phyloP scores from a whole-genome alignment of 768 basidiomycete species.

The Pisolithus sp. region DNA sequence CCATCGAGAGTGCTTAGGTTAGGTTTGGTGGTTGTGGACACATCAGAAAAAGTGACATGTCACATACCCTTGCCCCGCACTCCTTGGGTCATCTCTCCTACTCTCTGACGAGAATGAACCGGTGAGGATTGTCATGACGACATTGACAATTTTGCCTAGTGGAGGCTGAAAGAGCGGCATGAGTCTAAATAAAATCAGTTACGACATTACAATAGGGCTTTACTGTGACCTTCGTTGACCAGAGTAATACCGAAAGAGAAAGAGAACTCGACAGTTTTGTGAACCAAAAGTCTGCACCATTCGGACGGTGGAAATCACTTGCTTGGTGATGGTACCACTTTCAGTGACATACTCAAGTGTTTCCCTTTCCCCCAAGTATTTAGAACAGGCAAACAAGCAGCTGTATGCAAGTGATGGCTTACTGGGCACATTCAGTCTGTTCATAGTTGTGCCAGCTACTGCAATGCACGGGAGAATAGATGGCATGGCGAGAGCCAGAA shows the following conservation, averaged over 20 bases:
- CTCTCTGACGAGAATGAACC: slow-evolving; percentile 82
- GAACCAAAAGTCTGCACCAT: slow-evolving; percentile 29
- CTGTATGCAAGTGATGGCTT: slow-evolving; percentile 22
- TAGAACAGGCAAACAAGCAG: background rate
- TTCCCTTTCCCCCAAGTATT: slow-evolving; percentile 31
- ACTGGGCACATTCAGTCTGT: slow-evolving; percentile 63
- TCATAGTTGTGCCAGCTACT: slow-evolving; percentile 68
- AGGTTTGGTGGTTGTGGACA: slow-evolving; percentile 35
- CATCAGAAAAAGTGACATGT: background rate
- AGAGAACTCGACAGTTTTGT: slow-evolving; percentile 35
- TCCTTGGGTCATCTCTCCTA: slow-evolving; percentile 67
- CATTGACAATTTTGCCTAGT: slow-evolving; percentile 77
- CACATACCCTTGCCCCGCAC: slow-evolving; percentile 56
- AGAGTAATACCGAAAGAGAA: slow-evolving; percentile 89
- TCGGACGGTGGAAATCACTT: slow-evolving; percentile 84
- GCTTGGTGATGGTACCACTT: slow-evolving; percentile 82
- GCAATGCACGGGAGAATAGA: slow-evolving; percentile 81
- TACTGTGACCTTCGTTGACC: slow-evolving; percentile 53
- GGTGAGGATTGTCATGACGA: slow-evolving; percentile 77
- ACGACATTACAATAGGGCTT: slow-evolving; percentile 6
- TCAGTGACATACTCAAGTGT: slow-evolving; percentile 69
- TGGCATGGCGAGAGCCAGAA: slow-evolving; percentile 75
- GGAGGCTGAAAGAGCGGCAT: slow-evolving; percentile 34
- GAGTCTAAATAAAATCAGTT: background rate
- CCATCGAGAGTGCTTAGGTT: slow-evolving; percentile 27